Conservation (phyloP, 495 filamentous ascomycete genomes). For the Penicillium antarcticum region DNA sequence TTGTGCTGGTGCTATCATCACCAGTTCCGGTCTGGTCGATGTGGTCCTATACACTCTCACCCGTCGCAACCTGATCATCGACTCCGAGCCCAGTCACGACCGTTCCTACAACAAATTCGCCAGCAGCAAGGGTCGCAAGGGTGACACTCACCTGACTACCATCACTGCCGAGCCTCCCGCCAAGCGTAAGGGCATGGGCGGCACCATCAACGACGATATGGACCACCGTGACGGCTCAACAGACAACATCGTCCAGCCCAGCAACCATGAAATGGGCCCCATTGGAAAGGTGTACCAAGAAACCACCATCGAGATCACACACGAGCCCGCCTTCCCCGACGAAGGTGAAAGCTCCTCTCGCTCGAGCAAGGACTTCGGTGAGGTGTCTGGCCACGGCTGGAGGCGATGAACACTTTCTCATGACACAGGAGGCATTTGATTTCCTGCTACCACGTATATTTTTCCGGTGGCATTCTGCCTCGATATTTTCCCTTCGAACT, state of each 20-base stretch:
- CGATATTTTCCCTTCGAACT: not conserved
- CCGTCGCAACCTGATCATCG: slow-evolving; percentile 46
- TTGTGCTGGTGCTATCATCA: slow-evolving; percentile 68
- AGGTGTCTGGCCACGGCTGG: slow-evolving; percentile 5
- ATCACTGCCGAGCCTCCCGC: slow-evolving; percentile 33
- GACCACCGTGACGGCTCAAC: slow-evolving; percentile 34
- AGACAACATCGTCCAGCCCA: slow-evolving; percentile 36
- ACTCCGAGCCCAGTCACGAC: slow-evolving; percentile 39
- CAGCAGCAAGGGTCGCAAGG: slow-evolving; percentile 28
- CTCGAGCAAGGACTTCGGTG: slow-evolving; percentile 30
- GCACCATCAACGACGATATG: slow-evolving; percentile 14
- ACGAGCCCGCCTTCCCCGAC: slow-evolving; percentile 34
- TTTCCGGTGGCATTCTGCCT: not conserved
- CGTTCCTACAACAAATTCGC: slow-evolving; percentile 35
- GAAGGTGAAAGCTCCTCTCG: slow-evolving; percentile 25
- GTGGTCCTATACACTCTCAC: slow-evolving; percentile 70
- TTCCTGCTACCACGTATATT: not conserved
- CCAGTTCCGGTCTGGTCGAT: slow-evolving; percentile 71
- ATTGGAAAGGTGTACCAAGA: slow-evolving; percentile 46
- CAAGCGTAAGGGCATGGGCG: slow-evolving; percentile 16
- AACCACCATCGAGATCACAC: slow-evolving; percentile 44
- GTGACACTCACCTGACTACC: slow-evolving; percentile 30
- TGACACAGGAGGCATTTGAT: not conserved
- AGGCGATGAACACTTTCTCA: slow-evolving; percentile 2
- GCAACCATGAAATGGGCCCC: slow-evolving; percentile 28